phyloP scores from a whole-genome alignment of 768 basidiomycete genomes.

The Leccinum pellstonianum region DNA sequence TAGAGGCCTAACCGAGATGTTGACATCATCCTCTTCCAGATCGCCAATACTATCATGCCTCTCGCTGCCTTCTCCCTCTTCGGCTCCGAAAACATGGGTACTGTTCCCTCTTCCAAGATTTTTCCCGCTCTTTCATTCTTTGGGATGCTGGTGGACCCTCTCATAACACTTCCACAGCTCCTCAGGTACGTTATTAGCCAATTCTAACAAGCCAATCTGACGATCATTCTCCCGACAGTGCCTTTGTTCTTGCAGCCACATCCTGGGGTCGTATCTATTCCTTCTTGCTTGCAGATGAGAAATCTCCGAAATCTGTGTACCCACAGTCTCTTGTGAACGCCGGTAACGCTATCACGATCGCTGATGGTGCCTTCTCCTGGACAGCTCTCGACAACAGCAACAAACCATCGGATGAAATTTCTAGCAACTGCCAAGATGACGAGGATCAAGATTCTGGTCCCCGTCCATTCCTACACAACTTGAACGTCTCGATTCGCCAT shows the following conservation, averaged over 20 bases:
- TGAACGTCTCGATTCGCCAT: slow-evolving; percentile 20
- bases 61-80: slow-evolving; percentile 33
- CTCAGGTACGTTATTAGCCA: slow-evolving; percentile 20
- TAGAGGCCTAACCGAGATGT: not conserved
- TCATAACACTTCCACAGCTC: slow-evolving; percentile 30
- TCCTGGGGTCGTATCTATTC: slow-evolving; percentile 31
- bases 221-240: slow-evolving; percentile 11
- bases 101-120: slow-evolving; percentile 18
- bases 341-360: slow-evolving; percentile 21
- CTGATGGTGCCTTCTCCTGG: slow-evolving; percentile 27
- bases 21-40: slow-evolving; percentile 12
- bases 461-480: slow-evolving; percentile 19
- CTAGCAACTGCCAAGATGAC: slow-evolving; percentile 10
- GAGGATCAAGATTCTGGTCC: slow-evolving; percentile 9
- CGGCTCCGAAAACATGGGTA: slow-evolving; percentile 28
- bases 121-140: slow-evolving; percentile 34
- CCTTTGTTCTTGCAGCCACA: slow-evolving; percentile 23
- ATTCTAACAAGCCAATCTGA: not conserved
- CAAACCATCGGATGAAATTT: slow-evolving; percentile 1
- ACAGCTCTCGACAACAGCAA: slow-evolving; percentile 10
- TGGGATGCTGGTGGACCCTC: slow-evolving; percentile 32
- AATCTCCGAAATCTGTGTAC: slow-evolving; percentile 3
- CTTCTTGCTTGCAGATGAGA: slow-evolving; percentile 30
- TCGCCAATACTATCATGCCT: slow-evolving; percentile 32
- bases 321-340: slow-evolving; percentile 6